These are phyloP conservation scores for Rhynchospora pubera DNA, from an alignment of 176 grass and related monocot species.

Conservation along the genomic window DNA sequence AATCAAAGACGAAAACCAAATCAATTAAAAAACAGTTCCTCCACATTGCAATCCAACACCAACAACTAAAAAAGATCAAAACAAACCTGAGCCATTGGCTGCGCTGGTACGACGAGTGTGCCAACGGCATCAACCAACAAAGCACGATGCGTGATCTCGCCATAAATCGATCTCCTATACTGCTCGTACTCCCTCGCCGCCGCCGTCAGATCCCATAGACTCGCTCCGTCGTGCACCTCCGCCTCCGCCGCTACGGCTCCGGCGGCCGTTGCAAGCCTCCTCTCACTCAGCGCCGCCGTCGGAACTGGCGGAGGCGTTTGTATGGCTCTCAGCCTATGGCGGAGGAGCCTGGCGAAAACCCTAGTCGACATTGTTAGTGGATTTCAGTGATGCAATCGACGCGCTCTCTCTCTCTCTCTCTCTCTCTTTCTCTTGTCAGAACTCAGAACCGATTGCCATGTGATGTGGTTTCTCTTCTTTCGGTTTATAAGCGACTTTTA, in stretches of 20 bases:
- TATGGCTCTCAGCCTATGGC: neutral
- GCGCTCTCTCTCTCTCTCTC: neutral
- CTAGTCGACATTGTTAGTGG: slow-evolving; percentile 17
- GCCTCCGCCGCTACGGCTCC: slow-evolving; percentile 20
- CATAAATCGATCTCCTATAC: slow-evolving; percentile 82
- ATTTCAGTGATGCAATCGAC: neutral
- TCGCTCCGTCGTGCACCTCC: neutral
- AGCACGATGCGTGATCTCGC: slow-evolving; percentile 91
- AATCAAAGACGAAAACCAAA: neutral
- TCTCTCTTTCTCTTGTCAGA: neutral
- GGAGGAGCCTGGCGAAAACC: slow-evolving; percentile 27
- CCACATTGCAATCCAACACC: neutral
- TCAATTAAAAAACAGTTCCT: neutral
- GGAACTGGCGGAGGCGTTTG: neutral
- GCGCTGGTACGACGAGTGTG: slow-evolving; percentile 76
- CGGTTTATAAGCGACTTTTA: neutral
- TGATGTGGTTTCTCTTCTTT: neutral
- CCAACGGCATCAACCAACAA: slow-evolving; percentile 90
- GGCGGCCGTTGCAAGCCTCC: neutral
- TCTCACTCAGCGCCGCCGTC: slow-evolving; percentile 4
- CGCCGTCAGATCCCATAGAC: slow-evolving; percentile 54
- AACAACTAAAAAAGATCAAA: neutral
- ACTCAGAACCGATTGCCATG: neutral
- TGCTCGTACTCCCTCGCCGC: slow-evolving; percentile 78
- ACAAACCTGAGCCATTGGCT: slow-evolving; percentile 90